phyloP scores from a whole-genome alignment of 208 protist genomes.

The Wallacemonas collosoma region DNA sequence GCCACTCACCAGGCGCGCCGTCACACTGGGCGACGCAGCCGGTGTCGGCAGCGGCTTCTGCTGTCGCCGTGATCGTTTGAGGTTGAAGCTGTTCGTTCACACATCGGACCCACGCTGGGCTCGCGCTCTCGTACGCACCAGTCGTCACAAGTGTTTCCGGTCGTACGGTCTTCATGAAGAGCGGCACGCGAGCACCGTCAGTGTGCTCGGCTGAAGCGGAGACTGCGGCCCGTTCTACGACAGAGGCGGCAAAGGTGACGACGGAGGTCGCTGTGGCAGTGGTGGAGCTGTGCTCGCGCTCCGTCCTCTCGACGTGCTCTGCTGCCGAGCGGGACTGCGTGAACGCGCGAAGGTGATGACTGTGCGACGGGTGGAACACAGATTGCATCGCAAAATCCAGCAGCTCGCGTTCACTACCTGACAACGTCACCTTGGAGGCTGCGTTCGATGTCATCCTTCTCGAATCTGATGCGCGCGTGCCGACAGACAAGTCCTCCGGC shows the following conservation, averaged over 20 bases:
- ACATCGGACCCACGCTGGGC: constrained; percentile 11
- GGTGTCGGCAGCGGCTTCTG: too few relatives aligned
- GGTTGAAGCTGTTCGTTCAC: constrained; percentile 6
- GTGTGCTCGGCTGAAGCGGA: not conserved
- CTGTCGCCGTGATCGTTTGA: not conserved
- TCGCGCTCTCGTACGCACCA: constrained; percentile 5
- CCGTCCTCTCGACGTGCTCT: not conserved
- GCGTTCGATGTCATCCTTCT: too few relatives aligned
- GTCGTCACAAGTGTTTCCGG: constrained; percentile 4
- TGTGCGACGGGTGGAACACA: not conserved
- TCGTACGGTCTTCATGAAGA: not conserved
- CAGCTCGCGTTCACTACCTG: not conserved
- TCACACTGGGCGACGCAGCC: too few relatives aligned
- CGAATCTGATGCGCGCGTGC: too few relatives aligned
- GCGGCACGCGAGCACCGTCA: not conserved
- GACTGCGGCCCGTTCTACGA: not conserved
- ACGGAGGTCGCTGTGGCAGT: not conserved
- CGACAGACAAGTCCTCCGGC: too few relatives aligned
- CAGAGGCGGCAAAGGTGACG: not conserved
- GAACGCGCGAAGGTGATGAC: constrained; percentile 5
- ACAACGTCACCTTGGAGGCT: not conserved
- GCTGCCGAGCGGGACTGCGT: not conserved
- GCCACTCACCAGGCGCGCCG: not conserved
- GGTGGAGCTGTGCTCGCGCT: not conserved
- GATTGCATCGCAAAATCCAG: constrained; percentile 18